Percentiles rank a stretch among this genome's conserved stretches.
phyloP scores from a whole-genome alignment of 169 alveolate species.

The Theileria luwenshuni region DNA sequence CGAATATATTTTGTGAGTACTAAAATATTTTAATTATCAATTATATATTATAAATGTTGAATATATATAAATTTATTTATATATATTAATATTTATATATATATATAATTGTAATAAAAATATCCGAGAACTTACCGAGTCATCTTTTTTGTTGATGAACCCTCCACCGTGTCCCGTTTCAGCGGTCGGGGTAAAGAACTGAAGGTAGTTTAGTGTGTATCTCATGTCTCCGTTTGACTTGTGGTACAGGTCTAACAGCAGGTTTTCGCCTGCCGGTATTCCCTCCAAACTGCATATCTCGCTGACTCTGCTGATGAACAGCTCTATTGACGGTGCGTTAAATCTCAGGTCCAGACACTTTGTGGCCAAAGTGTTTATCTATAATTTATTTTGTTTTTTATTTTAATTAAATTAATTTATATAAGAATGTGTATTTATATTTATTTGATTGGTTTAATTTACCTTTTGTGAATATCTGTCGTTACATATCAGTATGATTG shows the following conservation, averaged over 20 bases:
- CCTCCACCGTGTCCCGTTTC: conserved; percentile 74
- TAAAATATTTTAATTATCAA: not conserved
- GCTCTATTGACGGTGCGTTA: conserved; percentile 82
- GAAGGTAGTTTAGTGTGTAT: conserved; percentile 87
- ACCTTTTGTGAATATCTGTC: conserved; percentile 88
- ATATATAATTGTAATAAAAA: conserved; percentile 84
- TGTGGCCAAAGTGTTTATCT: conserved; percentile 84
- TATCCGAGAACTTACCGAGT: conserved; percentile 31
- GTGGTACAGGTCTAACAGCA: conserved; percentile 86
- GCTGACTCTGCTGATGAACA: conserved; percentile 81
- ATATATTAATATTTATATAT: conserved; percentile 73
- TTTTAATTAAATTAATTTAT: no score
- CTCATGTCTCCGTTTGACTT: conserved; percentile 91
- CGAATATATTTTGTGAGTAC: conserved; percentile 75
- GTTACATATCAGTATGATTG: conserved; percentile 96
- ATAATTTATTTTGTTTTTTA: not conserved
- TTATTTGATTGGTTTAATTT: no score
- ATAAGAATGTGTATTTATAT: no score
- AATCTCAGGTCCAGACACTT: conserved; percentile 94
- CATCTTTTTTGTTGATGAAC: conserved; percentile 18
- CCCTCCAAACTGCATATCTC: conserved; percentile 88
- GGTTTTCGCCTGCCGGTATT: conserved; percentile 81
- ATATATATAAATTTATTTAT: not conserved
- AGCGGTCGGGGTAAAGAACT: conserved; percentile 75
- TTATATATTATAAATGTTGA: not conserved